phyloP scores from a whole-genome alignment of 176 grass and related monocot species.

The Musa troglodytarum region DNA sequence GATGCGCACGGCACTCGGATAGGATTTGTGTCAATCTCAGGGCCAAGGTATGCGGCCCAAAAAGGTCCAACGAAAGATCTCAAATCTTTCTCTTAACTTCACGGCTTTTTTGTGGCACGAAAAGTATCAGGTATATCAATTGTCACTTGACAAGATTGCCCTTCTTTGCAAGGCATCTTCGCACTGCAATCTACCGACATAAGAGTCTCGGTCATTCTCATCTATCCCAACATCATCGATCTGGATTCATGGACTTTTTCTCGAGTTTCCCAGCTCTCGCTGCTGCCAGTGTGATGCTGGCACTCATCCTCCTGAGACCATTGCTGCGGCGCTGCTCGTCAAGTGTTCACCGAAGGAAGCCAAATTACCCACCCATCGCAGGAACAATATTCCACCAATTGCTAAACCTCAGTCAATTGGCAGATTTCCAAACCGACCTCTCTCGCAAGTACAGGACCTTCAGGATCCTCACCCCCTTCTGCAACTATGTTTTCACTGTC shows the following conservation, averaged over 20 bases:
- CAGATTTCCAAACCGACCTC: constrained; percentile 7
- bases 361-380: constrained; percentile 2
- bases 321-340: background rate
- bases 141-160: too few species aligned
- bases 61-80: too few species aligned
- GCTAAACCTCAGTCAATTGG: background rate
- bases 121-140: too few species aligned
- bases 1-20: too few species aligned
- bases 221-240: too few species aligned
- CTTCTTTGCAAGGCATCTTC: too few species aligned
- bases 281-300: background rate
- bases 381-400: constrained; percentile 5
- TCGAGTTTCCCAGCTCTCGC: background rate
- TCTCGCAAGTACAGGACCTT: constrained; percentile 9
- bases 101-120: too few species aligned
- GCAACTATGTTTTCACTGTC: constrained; percentile 12
- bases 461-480: constrained; percentile 6
- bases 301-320: background rate
- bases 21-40: too few species aligned
- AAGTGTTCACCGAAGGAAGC: background rate
- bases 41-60: too few species aligned
- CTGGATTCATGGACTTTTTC: background rate
- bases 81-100: too few species aligned
- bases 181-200: too few species aligned
- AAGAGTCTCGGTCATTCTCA: too few species aligned